Evolutionary conservation across 176 grass and related monocot genomes (phyloP), one percentile per base, ranked within the genome.

Genomic region (Aegilops sharonensis): DNA sequence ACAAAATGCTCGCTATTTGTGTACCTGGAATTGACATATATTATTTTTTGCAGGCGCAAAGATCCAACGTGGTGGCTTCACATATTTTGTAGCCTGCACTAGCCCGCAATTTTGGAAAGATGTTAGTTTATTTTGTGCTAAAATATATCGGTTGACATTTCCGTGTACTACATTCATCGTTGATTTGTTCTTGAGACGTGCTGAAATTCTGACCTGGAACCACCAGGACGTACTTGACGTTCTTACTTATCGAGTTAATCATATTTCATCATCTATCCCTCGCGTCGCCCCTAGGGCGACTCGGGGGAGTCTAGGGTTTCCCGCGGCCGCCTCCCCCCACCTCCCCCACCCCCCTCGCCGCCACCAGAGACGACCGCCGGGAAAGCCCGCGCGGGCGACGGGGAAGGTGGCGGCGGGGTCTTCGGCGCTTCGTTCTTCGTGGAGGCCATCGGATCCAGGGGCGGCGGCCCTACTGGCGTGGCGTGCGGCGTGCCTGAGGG

Each of bases 101-200:
- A 48, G 35, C 71, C 37, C 71, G 34, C 25, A 62, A 84, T 62
- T 75, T 24, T 30, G 39, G 40, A 23, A 52, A 23, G 12, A 13
- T 40, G 10, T 57, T 1, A 50, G 29, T 68, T 45, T 21, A 75
- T 12, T 0, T 81, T 29, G 37, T n/a, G 21, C 25, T 31, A 81
- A 45, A 42, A 12, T 18, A 56, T 57, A 72, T 56, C 34, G 10
- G 42, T 86, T 65, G 30, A 73, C 88, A 64, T 90, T 52, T 82
- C 8, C 31, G 2, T 27, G 79, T 83, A 65, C 17, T 57, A 9
- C 60, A 83, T 72, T 87, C 64, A 1, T 66, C 0, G 18, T 43
- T 83, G 56, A 79, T 79, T 72, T 78, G 23, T n/a, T 39, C 64
- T 47, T 17, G 9, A 59, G 70, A 90, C 84, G 84, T 87, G 85